Evolutionary conservation across 1,139 yeast species (phyloP), one percentile per base, ranked within the genome.

Genomic region (Saccharomyces hybrid): DNA sequence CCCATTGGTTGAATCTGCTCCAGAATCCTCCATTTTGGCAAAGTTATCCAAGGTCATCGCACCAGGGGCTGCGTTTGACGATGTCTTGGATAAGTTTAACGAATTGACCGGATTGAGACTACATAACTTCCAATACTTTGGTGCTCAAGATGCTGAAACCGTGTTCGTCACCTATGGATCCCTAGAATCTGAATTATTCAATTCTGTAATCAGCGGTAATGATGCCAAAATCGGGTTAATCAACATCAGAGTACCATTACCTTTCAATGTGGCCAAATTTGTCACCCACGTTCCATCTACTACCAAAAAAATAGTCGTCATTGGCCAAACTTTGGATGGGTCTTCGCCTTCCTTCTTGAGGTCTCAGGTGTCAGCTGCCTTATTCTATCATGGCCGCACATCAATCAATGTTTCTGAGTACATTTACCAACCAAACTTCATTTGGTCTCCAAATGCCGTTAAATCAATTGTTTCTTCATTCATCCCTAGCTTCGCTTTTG

Each of bases 101-200:
- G 74, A 80, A 52, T 81, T 86, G 32, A 87, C 90, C 65, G 68
- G 60, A 1, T 52, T 50, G 47, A 62, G 60, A 20, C 54, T 68
- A 51, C 63, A 63, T 50, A 68, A 68, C 48, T 67, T 70, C 53
- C 88, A 88, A 70, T 88, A 86, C 70, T 70, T 70, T 57, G 97
- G 97, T 54, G 74, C 76, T 55, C 68, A 71, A 8, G 70, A 74
- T 55, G 84, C 96, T 7, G 80, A 80, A 49, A 80, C 85, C 32
- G 88, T 91, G 14, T 82, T 88, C 68, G 93, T 90, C 31, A 78
- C 84, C 44, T 84, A 86, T 64, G 96, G 97, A 28, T 78, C 95
- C 25, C 74, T 81, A 49, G 93, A 85, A 66, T 73, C 85, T 20
- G 76, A 80, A 51, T 73, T 82, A 59, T 77, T 88, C 47, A 63